A percentile compares a stretch with the other conserved stretches of the same genome.
Evolutionary conservation across 371 early-diverging fungal species (phyloP).

Genomic region (Apophysomyces variabilis): DNA sequence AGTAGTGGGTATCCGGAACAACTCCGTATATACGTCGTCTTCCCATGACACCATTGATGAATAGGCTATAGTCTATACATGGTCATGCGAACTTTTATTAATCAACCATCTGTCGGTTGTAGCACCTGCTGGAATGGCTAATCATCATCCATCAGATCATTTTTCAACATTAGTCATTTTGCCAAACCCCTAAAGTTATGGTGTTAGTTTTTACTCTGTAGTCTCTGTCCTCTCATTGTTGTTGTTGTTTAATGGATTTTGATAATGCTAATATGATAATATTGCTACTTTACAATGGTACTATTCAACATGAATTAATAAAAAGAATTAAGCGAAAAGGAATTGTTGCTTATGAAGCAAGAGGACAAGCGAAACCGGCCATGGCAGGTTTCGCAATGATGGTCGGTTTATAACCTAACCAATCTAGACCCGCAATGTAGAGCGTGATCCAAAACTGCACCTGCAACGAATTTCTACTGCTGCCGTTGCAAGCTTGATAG

Average conservation of each 20-base stretch:
- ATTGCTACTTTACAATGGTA: conserved; percentile 1
- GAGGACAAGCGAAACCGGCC: conserved; percentile 29
- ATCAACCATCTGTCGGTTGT: too few species aligned
- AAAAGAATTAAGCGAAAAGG: not conserved
- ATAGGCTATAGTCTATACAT: too few species aligned
- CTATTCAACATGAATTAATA: not conserved
- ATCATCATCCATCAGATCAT: too few species aligned
- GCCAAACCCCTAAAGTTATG: too few species aligned
- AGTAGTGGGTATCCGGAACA: too few species aligned
- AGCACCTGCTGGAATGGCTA: too few species aligned
- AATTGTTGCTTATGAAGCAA: conserved; percentile 7
- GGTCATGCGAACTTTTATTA: too few species aligned
- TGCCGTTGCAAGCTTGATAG: conserved; percentile 29
- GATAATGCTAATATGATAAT: conserved; percentile 8
- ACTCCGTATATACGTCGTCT: too few species aligned
- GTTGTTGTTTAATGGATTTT: not conserved
- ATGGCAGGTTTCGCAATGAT: conserved; percentile 31
- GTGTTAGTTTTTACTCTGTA: not conserved
- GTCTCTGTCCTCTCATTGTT: not conserved
- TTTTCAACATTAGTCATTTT: too few species aligned
- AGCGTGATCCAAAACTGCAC: conserved; percentile 42
- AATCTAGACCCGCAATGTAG: conserved; percentile 34
- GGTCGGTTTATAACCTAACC: conserved; percentile 38
- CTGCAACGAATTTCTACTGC: conserved; percentile 19
- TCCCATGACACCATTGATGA: too few species aligned